Evolutionary conservation across 1,284 basidiomycete species (phyloP).

Genomic region (Irpex lacteus): DNA sequence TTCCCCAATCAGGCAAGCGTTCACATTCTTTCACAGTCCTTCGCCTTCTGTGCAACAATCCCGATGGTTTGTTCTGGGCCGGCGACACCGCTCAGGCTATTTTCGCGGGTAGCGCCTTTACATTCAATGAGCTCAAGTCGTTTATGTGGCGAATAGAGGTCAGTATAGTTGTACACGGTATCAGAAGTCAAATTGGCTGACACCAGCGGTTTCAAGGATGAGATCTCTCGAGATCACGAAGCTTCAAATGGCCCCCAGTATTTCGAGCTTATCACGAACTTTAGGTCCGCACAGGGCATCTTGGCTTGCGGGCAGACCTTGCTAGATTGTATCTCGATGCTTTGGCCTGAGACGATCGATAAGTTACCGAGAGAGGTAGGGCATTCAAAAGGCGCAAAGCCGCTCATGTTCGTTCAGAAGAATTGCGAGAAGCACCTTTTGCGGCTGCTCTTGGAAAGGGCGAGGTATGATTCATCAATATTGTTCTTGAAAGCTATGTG

Average conservation of each 20-base stretch:
- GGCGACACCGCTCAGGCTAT: constrained; percentile 81
- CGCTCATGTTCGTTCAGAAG: constrained; percentile 45
- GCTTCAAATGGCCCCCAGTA: neutral
- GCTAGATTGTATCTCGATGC: constrained; percentile 53
- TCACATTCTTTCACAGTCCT: constrained; percentile 44
- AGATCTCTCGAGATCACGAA: neutral
- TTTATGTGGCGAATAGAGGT: constrained; percentile 62
- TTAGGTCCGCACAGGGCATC: constrained; percentile 64
- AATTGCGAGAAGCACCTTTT: constrained; percentile 47
- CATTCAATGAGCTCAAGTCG: constrained; percentile 69
- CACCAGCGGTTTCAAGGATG: neutral
- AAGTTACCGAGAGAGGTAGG: constrained; percentile 54
- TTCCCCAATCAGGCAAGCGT: too few species aligned
- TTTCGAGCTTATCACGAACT: constrained; percentile 67
- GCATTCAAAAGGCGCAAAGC: constrained; percentile 52
- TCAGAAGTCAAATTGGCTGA: constrained; percentile 7
- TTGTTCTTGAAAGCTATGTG: too few species aligned
- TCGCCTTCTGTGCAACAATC: constrained; percentile 55
- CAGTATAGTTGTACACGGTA: constrained; percentile 3
- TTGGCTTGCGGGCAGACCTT: constrained; percentile 63
- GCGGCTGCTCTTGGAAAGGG: constrained; percentile 51
- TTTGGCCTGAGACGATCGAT: constrained; percentile 70
- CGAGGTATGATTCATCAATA: constrained; percentile 25
- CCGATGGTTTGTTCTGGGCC: constrained; percentile 71
- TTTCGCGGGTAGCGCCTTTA: constrained; percentile 65